Base-by-base conservation (phyloP, 345 rosid species). In the Balakata baccata region DNA sequence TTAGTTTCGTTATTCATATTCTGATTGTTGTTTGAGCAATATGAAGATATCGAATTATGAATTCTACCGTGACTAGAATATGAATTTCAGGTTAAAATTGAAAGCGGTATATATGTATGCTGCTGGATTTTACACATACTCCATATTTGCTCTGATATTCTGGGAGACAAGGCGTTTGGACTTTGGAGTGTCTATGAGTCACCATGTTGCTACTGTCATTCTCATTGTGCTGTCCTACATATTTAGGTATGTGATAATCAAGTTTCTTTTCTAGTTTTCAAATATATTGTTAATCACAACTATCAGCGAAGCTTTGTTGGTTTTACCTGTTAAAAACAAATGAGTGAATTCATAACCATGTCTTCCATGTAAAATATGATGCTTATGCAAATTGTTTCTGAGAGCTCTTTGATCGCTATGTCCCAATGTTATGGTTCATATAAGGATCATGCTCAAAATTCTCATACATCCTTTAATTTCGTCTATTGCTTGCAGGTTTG, bases 161-260 rank as follows among this genome's bases (percentile, higher is more conserved):
- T 96, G 99, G 99, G 99, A 96, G 81, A 96, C 99, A 74, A 89
- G 98, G 82, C 89, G 99, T 23, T 90, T 96, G 13, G 99, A 96
- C 81, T 96, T 96, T 64, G 97, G 98, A 22, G 98, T 96, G 79
- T 96, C 98, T 0, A 96, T 96, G 98, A 77, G 93, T 66, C 99
- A 96, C 87, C 99, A 96, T 84, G 84, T 96, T 64, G 94, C 97
- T 23, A 89, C 96, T 69, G 76, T 86, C 68, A 78, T 84, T 66
- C 97, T 96, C 62, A 87, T 96, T 60, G 84, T 93, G 75, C 87
- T 96, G 38, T 96, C 99, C 41, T 96, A 96, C 88, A 70, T 91
- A 65, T 83, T 85, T 69, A 91, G 99, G 99, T 89, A 75, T 56
- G 45, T 62, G 29, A 18, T 50, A 10, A 18, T 76, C 5, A 39